Evolutionary conservation across 306 rosid species (phyloP), one percentile per base, ranked within the genome.

Genomic region (Dryas alaskensis): DNA sequence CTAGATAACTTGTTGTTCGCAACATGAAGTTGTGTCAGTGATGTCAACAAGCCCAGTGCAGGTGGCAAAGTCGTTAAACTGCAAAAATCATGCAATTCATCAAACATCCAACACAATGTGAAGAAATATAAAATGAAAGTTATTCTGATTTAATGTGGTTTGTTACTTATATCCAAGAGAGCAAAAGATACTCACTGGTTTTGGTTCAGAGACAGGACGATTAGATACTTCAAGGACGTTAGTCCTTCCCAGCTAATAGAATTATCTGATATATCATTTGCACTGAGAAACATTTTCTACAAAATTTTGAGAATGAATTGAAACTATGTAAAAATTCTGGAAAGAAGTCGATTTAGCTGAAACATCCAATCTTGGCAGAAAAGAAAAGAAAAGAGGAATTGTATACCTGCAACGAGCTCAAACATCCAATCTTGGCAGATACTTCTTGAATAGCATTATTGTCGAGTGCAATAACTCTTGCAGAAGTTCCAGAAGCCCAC

Each of bases 171-270:
- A 70, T 73, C 2, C 14, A 37, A 58, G 37, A 47, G 67, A 9
- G 61, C 37, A 62, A 72, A 62, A 73, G 75, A 44, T 72, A 82
- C 97, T 85, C 83, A 94, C 98, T 68, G 77, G 81, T 94, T 94
- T 74, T 88, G 91, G 77, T 88, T 83, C 85, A 94, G 76, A 68
- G 91, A 82, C 40, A 89, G 73, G 72, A 94, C 84, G 12, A 84
- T 82, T 67, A 93, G 80, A 84, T 69, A 39, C 84, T 87, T 88
- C 81, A 91, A 72, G 75, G 77, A 71, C 67, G 72, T 70, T 46
- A 94, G 73, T 67, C 89, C 96, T 63, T 86, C 90, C 98, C 97
- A 94, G 72, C 83, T 83, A 52, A 89, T 81, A 40, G 90, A 83
- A 67, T 73, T 85, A 9, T 89, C 90, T 44, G 48, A 49, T 60